Evolutionary conservation across 108 stramenopile species (phyloP).

Genomic region (Nitzschia putrida): DNA sequence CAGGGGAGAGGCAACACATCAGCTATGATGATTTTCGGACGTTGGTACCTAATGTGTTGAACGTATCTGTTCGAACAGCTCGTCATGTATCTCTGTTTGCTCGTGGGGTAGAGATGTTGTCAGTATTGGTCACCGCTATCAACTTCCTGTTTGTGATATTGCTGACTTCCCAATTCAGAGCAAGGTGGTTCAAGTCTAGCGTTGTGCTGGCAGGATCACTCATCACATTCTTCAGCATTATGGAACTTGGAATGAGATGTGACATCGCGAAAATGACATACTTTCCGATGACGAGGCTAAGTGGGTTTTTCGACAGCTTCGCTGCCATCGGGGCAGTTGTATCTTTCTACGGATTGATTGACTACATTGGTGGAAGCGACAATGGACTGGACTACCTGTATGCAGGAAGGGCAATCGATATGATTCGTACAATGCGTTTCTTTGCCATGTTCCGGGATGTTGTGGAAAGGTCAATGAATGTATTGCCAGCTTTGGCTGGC

Average conservation of each 20-base stretch:
- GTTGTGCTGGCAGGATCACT: constrained; percentile 24
- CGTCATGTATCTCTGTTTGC: constrained; percentile 25
- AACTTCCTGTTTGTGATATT: constrained; percentile 56
- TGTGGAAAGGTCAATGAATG: constrained; percentile 44
- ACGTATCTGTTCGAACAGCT: constrained; percentile 39
- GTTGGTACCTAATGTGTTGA: constrained; percentile 44
- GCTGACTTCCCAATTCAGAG: constrained; percentile 31
- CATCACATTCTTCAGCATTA: constrained; percentile 34
- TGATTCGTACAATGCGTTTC: constrained; percentile 58
- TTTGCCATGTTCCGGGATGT: constrained; percentile 51
- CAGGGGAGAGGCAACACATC: constrained; percentile 6
- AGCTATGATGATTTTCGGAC: constrained; percentile 41
- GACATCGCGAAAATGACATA: constrained; percentile 12
- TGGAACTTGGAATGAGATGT: constrained; percentile 28
- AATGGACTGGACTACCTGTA: constrained; percentile 33
- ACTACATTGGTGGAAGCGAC: constrained; percentile 2
- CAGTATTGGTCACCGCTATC: constrained; percentile 35
- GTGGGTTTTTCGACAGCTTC: constrained; percentile 45
- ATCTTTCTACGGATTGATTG: constrained; percentile 27
- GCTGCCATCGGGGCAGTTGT: constrained; percentile 41
- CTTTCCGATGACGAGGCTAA: constrained; percentile 41
- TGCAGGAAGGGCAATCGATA: constrained; percentile 54
- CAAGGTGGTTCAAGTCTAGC: constrained; percentile 22
- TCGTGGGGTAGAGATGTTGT: constrained; percentile 27
- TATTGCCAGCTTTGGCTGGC: constrained; percentile 43